Evolutionary conservation across 1,284 basidiomycete genomes (phyloP).

Genomic region (Ustilago trichophora): DNA sequence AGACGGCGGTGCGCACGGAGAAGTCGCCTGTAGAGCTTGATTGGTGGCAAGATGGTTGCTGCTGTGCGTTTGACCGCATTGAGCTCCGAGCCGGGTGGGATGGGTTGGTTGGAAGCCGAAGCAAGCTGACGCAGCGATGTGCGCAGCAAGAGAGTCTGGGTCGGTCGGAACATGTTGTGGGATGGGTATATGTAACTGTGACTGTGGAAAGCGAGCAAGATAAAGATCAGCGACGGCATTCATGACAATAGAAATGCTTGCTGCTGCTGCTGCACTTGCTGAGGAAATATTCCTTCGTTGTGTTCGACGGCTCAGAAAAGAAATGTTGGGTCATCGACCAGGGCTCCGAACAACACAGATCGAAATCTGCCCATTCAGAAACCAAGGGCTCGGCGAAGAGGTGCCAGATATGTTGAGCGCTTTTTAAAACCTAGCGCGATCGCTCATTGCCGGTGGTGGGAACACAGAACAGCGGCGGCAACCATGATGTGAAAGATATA

Average conservation of each 20-base stretch:
- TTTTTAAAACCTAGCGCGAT: slow-evolving; percentile 55
- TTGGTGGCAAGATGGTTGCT: slow-evolving; percentile 57
- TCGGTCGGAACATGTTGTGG: slow-evolving; percentile 25
- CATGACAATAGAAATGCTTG: neutral
- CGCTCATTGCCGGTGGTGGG: slow-evolving; percentile 46
- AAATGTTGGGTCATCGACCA: slow-evolving; percentile 53
- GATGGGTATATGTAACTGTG: neutral
- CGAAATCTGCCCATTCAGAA: slow-evolving; percentile 4
- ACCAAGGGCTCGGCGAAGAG: slow-evolving; percentile 55
- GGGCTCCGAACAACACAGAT: slow-evolving; percentile 13
- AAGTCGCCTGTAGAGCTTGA: slow-evolving; percentile 62
- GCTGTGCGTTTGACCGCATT: slow-evolving; percentile 38
- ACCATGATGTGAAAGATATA: neutral
- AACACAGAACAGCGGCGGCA: neutral
- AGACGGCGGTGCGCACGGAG: slow-evolving; percentile 59
- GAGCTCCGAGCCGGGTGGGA: slow-evolving; percentile 32
- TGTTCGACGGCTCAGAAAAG: slow-evolving; percentile 51
- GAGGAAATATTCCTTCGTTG: too few species aligned
- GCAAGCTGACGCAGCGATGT: slow-evolving; percentile 24
- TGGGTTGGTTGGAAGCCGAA: slow-evolving; percentile 35
- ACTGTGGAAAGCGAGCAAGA: neutral
- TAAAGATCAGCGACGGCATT: neutral
- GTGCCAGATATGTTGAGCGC: slow-evolving; percentile 54
- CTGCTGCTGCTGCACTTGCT: neutral
- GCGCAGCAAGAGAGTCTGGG: slow-evolving; percentile 11